Conservation (phyloP, 2,329 filamentous ascomycete species). For the Fusarium austroafricanum region DNA sequence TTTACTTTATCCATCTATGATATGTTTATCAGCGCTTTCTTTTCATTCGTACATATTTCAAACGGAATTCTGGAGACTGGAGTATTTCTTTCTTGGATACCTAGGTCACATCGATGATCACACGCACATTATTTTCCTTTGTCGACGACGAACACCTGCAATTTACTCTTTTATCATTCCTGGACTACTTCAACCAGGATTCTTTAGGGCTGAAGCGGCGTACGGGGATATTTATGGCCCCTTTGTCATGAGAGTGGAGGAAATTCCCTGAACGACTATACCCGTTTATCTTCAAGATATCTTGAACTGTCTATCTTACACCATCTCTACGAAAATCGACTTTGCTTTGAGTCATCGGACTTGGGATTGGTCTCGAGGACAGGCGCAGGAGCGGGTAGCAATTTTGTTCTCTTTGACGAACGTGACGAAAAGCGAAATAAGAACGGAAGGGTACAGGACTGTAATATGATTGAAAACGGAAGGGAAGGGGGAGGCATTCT, state of each 20-base stretch:
- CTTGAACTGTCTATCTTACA: slow-evolving; percentile 23
- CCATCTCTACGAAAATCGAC: slow-evolving; percentile 28
- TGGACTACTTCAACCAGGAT: slow-evolving; percentile 23
- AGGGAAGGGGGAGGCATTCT: slow-evolving; percentile 18
- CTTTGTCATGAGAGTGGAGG: slow-evolving; percentile 5
- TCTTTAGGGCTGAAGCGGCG: slow-evolving; percentile 29
- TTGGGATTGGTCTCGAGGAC: slow-evolving; percentile 12
- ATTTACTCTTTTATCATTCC: slow-evolving; percentile 19
- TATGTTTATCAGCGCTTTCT: slow-evolving; percentile 23
- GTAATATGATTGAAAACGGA: slow-evolving; percentile 37
- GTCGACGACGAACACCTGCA: slow-evolving; percentile 39
- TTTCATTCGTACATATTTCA: slow-evolving; percentile 25
- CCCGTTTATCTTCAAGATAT: slow-evolving; percentile 18
- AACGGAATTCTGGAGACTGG: slow-evolving; percentile 27
- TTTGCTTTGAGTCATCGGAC: slow-evolving; percentile 22
- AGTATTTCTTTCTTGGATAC: slow-evolving; percentile 41
- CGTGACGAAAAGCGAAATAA: slow-evolving; percentile 39
- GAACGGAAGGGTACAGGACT: slow-evolving; percentile 26
- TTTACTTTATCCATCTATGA: slow-evolving; percentile 6
- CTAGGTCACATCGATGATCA: slow-evolving; percentile 37
- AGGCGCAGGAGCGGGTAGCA: slow-evolving; percentile 23
- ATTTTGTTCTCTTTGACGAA: slow-evolving; percentile 37
- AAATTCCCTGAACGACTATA: slow-evolving; percentile 14
- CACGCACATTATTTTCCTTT: slow-evolving; percentile 42
- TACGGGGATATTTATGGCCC: slow-evolving; percentile 7